A percentile compares a stretch with the other conserved stretches of the same genome.
Conservation (phyloP, 106 monocot species). For the Dendrobium officinale region DNA sequence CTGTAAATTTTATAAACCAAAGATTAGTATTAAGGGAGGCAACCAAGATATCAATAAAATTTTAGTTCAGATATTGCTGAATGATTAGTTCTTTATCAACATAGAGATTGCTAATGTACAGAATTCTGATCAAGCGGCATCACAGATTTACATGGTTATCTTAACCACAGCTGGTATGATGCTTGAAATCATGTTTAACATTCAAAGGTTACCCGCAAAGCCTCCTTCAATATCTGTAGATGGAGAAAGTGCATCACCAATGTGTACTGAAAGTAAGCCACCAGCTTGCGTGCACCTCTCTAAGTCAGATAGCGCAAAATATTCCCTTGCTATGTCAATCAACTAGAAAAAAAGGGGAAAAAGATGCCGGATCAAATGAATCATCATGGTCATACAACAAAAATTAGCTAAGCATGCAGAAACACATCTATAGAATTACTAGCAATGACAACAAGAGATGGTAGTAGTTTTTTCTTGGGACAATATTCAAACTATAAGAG, state of each 20-base stretch:
- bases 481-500: too few species aligned
- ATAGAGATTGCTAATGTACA: neutral
- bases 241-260: constrained; percentile 86
- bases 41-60: neutral
- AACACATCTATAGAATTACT: neutral
- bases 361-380: neutral
- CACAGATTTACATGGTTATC: too few species aligned
- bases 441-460: neutral
- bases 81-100: neutral
- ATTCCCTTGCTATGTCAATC: constrained; percentile 74
- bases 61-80: neutral
- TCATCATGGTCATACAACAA: neutral
- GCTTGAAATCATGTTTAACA: neutral
- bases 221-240: constrained; percentile 58
- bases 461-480: too few species aligned
- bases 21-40: neutral
- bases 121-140: neutral
- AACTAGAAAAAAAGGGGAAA: constrained; percentile 24
- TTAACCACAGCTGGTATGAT: neutral
- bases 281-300: constrained; percentile 53
- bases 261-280: constrained; percentile 60
- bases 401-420: neutral
- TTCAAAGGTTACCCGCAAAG: constrained; percentile 62
- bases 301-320: constrained; percentile 66
- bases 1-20: constrained; percentile 20